These are phyloP conservation scores for Blastomyces silverae DNA, from an alignment of 2,329 filamentous ascomycete genomes.

Conservation along the genomic window DNA sequence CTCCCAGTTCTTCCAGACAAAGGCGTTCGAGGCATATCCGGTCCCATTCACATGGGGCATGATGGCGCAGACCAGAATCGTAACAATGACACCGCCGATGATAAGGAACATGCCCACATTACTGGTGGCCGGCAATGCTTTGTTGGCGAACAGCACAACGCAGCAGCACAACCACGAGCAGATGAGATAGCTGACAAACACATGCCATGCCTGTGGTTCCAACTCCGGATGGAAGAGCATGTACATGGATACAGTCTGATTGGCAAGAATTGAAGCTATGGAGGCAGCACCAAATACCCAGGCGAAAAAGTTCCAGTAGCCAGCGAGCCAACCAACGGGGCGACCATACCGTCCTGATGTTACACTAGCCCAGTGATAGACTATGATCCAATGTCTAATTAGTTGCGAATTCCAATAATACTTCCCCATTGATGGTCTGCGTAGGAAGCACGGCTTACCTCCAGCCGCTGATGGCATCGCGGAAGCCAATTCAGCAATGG, in stretches of 20 bases:
- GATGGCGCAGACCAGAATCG: slow-evolving; percentile 48
- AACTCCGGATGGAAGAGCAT: slow-evolving; percentile 52
- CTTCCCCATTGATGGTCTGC: slow-evolving; percentile 8
- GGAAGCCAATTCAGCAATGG: slow-evolving; percentile 55
- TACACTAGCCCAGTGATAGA: slow-evolving; percentile 57
- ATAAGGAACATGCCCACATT: slow-evolving; percentile 54
- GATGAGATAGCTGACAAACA: slow-evolving; percentile 53
- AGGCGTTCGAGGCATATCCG: slow-evolving; percentile 45
- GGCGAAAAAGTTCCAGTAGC: slow-evolving; percentile 41
- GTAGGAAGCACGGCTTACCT: slow-evolving; percentile 27
- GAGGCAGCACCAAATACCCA: slow-evolving; percentile 59
- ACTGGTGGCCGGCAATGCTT: slow-evolving; percentile 46
- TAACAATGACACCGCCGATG: slow-evolving; percentile 47
- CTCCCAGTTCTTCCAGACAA: slow-evolving; percentile 53
- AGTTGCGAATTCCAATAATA: background rate
- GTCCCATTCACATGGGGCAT: slow-evolving; percentile 46
- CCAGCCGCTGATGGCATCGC: slow-evolving; percentile 56
- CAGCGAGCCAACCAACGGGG: slow-evolving; percentile 43
- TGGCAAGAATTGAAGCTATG: slow-evolving; percentile 53
- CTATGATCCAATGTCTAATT: slow-evolving; percentile 23
- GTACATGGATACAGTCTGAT: slow-evolving; percentile 57
- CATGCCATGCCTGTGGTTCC: slow-evolving; percentile 49
- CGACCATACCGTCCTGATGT: slow-evolving; percentile 53
- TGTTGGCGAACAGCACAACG: slow-evolving; percentile 53
- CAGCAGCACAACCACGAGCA: slow-evolving; percentile 50